Evolutionary conservation across 192 early-diverging fungal species (phyloP).

Genomic region (Backusella westeae): DNA sequence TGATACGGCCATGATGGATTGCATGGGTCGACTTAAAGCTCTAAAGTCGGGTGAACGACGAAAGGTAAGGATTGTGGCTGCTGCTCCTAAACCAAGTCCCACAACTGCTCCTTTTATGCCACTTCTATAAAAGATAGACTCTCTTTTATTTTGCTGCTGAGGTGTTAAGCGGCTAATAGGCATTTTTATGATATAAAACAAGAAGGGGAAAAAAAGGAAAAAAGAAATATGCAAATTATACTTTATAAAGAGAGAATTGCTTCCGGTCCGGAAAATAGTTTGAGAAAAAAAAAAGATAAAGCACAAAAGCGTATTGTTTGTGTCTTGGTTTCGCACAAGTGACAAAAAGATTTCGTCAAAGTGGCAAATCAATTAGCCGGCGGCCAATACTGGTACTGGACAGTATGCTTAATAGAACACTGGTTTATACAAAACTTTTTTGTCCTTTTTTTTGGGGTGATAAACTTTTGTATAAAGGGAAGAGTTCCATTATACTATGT

Average conservation of each 20-base stretch:
- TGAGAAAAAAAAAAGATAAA: not conserved
- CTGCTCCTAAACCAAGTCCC: conserved; percentile 39
- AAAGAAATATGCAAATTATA: not conserved
- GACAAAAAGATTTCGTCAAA: too few relatives aligned
- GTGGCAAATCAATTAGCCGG: too few relatives aligned
- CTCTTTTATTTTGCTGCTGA: conserved; percentile 27
- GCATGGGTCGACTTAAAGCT: conserved; percentile 29
- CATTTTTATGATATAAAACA: not conserved
- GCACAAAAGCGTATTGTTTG: not conserved
- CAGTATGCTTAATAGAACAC: too few relatives aligned
- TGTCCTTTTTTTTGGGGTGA: too few relatives aligned
- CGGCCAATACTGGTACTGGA: too few relatives aligned
- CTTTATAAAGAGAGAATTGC: not conserved
- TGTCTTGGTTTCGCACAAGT: not conserved
- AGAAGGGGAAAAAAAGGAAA: not conserved
- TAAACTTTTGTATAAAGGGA: too few relatives aligned
- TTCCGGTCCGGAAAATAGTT: not conserved
- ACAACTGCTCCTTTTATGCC: conserved; percentile 38
- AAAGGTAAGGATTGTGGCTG: conserved; percentile 30
- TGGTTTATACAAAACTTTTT: too few relatives aligned
- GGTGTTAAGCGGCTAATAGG: conserved; percentile 18
- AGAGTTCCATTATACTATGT: too few relatives aligned
- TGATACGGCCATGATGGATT: conserved; percentile 34
- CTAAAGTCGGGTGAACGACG: conserved; percentile 33
- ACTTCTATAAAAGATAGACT: conserved; percentile 15